Evolutionary conservation across 1,284 basidiomycete species (phyloP), one percentile per base, ranked within the genome.

Genomic region (Malassezia vespertilionis): DNA sequence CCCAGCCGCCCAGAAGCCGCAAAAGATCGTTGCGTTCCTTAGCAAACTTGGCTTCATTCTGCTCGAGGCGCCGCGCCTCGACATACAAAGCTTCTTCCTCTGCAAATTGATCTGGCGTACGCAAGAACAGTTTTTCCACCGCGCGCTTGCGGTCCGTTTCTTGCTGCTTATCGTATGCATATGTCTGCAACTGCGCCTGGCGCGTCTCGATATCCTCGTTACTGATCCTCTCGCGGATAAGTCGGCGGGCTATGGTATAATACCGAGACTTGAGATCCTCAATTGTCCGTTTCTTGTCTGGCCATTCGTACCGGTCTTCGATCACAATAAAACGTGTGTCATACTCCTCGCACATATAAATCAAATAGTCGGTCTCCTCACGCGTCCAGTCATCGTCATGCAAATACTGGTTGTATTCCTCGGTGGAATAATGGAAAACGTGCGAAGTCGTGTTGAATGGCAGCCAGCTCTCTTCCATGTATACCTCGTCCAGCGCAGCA

Each of bases 51-150:
- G 83, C 78, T 70, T 95, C 88, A 58, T 80, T 87, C 72, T 96
- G 91, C 69, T 96, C 90, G 40, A 97, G 78, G 10, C 87, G 80
- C 63, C 91, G 88, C 40, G 93, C 79, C 71, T 97, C 90, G 56
- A 96, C 76, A 73, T 88, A 97, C 0, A 99, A 76, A 4, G 88
- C 86, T 63, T 96, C 90, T 75, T 97, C 93, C 68, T 99, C 91
- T 8, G 82, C 82, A 33, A 95, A 82, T 72, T 96, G 87, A 43
- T 85, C 81, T 1, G 82, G 79, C 0, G 88, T 87, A 9, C 91
- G 81, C 47, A 79, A 80, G 71, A 91, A 86, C 11, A 97, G 78
- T 52, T 82, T 83, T 2, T 79, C 75, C 9, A 96, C 78, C 60
- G 95, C 93, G 53, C 82, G 81, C 72, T 91, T 96, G 47, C 93